phyloP scores from a whole-genome alignment of 2,329 filamentous ascomycete species.

The Rhynchosporium agropyri region DNA sequence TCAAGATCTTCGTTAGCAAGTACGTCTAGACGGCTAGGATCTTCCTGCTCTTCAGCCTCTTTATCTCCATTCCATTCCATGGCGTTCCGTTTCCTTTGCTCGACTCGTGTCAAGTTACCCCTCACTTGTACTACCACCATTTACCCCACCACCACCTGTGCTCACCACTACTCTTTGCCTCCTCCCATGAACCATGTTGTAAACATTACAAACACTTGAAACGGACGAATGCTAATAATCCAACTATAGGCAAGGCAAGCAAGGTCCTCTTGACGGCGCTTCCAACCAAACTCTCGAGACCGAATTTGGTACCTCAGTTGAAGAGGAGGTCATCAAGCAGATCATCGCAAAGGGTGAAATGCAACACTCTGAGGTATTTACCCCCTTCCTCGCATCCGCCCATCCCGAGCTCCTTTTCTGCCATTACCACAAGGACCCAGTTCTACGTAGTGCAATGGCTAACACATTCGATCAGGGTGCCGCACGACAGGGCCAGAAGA shows the following conservation, averaged over 20 bases:
- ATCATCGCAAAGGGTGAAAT: slow-evolving; percentile 77
- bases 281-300: slow-evolving; percentile 75
- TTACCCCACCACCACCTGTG: slow-evolving; percentile 9
- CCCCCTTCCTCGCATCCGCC: slow-evolving; percentile 10
- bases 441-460: slow-evolving; percentile 20
- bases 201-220: not conserved
- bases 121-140: slow-evolving; percentile 14
- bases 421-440: not conserved
- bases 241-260: slow-evolving; percentile 73
- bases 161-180: not conserved
- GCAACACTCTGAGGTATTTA: slow-evolving; percentile 61
- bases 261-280: slow-evolving; percentile 77
- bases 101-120: slow-evolving; percentile 17
- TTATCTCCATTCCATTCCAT: slow-evolving; percentile 10
- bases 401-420: not conserved
- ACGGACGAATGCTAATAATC: not conserved
- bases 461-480: slow-evolving; percentile 35
- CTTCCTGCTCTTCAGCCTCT: too few species aligned
- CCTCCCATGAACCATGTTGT: not conserved
- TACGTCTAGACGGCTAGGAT: slow-evolving; percentile 52
- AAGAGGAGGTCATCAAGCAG: slow-evolving; percentile 79
- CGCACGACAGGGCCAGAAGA: slow-evolving; percentile 43
- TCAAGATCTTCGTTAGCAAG: slow-evolving; percentile 90
- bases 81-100: not conserved
- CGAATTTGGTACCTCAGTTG: slow-evolving; percentile 81